phyloP scores from a whole-genome alignment of 1,284 basidiomycete genomes.

The Leccinum angustisporum region DNA sequence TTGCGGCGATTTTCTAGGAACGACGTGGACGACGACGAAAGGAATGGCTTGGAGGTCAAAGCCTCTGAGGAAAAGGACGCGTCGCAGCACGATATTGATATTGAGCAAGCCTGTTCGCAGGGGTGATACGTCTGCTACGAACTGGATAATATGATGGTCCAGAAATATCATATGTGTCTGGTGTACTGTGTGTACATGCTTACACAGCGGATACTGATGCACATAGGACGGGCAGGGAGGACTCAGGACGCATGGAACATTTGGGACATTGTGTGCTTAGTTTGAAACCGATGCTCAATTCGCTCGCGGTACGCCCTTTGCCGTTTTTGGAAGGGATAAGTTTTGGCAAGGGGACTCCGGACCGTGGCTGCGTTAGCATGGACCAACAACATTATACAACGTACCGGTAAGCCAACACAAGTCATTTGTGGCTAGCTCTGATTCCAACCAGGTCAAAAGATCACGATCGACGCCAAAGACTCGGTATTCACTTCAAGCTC shows the following conservation, averaged over 20 bases:
- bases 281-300: too few species aligned
- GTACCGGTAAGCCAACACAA: constrained; percentile 1
- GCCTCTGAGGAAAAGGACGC: neutral
- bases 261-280: too few species aligned
- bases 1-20: constrained; percentile 8
- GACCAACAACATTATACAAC: constrained; percentile 15
- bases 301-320: too few species aligned
- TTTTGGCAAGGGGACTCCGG: too few species aligned
- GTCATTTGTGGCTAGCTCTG: neutral
- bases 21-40: neutral
- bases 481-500: constrained; percentile 10
- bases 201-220: neutral
- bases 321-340: too few species aligned
- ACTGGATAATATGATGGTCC: neutral
- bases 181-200: neutral
- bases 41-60: neutral
- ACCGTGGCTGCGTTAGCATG: neutral
- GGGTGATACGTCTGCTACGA: neutral
- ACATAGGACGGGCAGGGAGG: neutral
- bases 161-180: neutral
- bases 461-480: constrained; percentile 12
- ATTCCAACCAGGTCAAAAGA: constrained; percentile 15
- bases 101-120: neutral
- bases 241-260: neutral
- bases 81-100: neutral